phyloP scores from a whole-genome alignment of 495 filamentous ascomycete genomes.

The Aspergillus asperescens region DNA sequence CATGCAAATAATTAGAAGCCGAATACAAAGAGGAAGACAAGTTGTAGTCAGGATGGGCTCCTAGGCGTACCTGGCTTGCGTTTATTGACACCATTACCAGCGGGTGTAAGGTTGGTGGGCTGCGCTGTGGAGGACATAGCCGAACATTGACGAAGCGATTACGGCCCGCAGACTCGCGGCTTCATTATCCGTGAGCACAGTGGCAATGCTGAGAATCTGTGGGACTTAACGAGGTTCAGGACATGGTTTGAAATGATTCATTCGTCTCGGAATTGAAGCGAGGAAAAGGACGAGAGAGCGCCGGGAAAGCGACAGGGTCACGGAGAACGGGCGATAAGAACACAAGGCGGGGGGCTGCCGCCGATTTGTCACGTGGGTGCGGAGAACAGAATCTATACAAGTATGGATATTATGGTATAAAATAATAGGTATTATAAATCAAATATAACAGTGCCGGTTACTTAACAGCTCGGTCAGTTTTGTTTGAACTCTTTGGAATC shows the following conservation, averaged over 20 bases:
- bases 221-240: neutral
- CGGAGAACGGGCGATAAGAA: neutral
- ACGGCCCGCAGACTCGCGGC: conserved; percentile 17
- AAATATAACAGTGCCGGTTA: no score
- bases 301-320: neutral
- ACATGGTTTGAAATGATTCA: conserved; percentile 9
- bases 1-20: neutral
- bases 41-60: neutral
- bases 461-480: no score
- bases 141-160: conserved; percentile 22
- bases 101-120: conserved; percentile 16
- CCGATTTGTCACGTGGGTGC: neutral
- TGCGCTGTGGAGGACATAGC: conserved; percentile 29
- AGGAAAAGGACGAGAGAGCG: neutral
- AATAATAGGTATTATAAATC: no score
- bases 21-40: neutral
- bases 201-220: neutral
- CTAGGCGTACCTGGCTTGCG: conserved; percentile 24
- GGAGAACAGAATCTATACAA: neutral
- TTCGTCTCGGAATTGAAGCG: neutral
- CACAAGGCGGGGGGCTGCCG: neutral
- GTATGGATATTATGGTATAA: neutral
- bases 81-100: conserved; percentile 27
- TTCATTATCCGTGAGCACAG: conserved; percentile 12
- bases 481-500: no score